Conservation (phyloP, 1,284 basidiomycete species). For the Moesziomyces antarcticus region DNA sequence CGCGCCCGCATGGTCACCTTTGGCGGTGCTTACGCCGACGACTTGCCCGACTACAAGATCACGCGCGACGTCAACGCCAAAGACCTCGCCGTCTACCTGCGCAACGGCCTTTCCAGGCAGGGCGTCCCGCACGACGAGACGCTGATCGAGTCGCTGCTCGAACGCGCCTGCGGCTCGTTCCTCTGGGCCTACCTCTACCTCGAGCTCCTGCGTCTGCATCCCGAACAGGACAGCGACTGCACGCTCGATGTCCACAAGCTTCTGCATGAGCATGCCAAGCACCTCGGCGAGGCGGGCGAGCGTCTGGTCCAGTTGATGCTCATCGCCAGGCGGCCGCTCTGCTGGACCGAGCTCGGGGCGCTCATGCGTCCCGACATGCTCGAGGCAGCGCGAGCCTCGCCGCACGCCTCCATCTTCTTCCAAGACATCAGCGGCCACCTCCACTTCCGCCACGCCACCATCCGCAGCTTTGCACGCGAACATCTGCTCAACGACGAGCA, state of each 20-base stretch:
- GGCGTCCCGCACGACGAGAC: slow-evolving; percentile 28
- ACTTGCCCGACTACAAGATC: slow-evolving; percentile 26
- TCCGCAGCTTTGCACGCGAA: slow-evolving; percentile 4
- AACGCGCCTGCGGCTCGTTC: slow-evolving; percentile 36
- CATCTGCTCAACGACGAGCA: slow-evolving; percentile 6
- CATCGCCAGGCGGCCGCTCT: not conserved
- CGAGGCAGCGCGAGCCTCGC: not conserved
- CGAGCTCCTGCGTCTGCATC: slow-evolving; percentile 26
- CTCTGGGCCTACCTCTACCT: slow-evolving; percentile 44
- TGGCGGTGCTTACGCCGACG: slow-evolving; percentile 13
- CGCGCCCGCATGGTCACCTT: slow-evolving; percentile 6
- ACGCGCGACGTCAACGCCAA: slow-evolving; percentile 19
- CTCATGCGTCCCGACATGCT: slow-evolving; percentile 5
- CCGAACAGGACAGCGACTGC: slow-evolving; percentile 1
- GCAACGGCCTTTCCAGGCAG: slow-evolving; percentile 29
- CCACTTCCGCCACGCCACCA: slow-evolving; percentile 6
- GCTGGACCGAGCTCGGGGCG: slow-evolving; percentile 6
- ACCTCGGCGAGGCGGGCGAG: slow-evolving; percentile 3
- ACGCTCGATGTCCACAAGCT: not conserved
- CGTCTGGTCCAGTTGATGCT: slow-evolving; percentile 7
- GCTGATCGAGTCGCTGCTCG: slow-evolving; percentile 9
- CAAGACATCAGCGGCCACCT: slow-evolving; percentile 6
- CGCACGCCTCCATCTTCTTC: slow-evolving; percentile 1
- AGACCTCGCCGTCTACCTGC: slow-evolving; percentile 19
- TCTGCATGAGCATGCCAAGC: slow-evolving; percentile 1